phyloP scores from a whole-genome alignment of 2,329 filamentous ascomycete genomes.

The Calonectria naviculata region DNA sequence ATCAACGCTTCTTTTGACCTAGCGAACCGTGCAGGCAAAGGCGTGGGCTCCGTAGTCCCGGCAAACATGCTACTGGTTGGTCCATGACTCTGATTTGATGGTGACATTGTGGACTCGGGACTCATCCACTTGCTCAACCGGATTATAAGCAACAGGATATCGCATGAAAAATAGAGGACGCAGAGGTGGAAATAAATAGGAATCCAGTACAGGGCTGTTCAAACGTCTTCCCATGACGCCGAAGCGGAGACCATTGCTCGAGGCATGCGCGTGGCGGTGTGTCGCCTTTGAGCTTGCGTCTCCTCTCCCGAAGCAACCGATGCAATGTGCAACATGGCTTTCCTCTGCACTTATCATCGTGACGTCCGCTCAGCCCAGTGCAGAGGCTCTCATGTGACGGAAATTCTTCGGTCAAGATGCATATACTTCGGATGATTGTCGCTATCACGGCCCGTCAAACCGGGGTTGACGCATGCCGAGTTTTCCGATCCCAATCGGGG shows the following conservation, averaged over 20 bases:
- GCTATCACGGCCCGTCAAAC: conserved; percentile 37
- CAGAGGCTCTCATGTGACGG: conserved; percentile 24
- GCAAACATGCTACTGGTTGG: conserved; percentile 42
- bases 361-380: conserved; percentile 11
- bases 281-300: conserved; percentile 18
- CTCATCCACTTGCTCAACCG: not conserved
- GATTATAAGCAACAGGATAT: not conserved
- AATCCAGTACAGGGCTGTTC: not conserved
- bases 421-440: conserved; percentile 36
- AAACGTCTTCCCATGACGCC: conserved; percentile 8
- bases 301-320: conserved; percentile 15
- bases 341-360: conserved; percentile 24
- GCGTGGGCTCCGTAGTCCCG: conserved; percentile 41
- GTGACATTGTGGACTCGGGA: conserved; percentile 25
- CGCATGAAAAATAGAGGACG: not conserved
- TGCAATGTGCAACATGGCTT: conserved; percentile 1
- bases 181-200: not conserved
- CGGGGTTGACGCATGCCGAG: conserved; percentile 15
- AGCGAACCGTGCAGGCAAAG: conserved; percentile 53
- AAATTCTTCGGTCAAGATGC: conserved; percentile 38
- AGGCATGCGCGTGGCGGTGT: conserved; percentile 8
- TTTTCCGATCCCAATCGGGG: conserved; percentile 1
- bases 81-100: conserved; percentile 31
- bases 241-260: not conserved
- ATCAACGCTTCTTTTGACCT: conserved; percentile 53